Conservation (phyloP, 352 stramenopile species). For the Elongisporangium prolatum region DNA sequence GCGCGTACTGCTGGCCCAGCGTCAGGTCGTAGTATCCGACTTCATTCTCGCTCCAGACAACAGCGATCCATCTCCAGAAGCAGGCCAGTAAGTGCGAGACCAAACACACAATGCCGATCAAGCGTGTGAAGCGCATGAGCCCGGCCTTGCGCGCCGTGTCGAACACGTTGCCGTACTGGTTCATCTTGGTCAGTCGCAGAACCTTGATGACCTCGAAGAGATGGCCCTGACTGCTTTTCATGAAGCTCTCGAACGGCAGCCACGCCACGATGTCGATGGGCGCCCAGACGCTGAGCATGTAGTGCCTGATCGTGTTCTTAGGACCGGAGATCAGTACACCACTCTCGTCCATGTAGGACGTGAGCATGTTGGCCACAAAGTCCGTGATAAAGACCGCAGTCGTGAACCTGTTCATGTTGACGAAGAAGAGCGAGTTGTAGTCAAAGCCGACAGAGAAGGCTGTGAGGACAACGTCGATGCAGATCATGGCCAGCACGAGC, state of each 20-base stretch:
- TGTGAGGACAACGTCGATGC: constrained; percentile 48
- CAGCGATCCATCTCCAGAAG: constrained; percentile 57
- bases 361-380: constrained; percentile 50
- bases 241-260: constrained; percentile 58
- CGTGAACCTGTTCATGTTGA: constrained; percentile 26
- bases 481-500: constrained; percentile 48
- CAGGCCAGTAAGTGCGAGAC: constrained; percentile 52
- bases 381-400: constrained; percentile 48
- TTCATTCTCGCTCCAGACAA: constrained; percentile 39
- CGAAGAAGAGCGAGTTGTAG: constrained; percentile 18
- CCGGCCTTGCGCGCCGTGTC: constrained; percentile 65
- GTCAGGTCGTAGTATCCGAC: constrained; percentile 17
- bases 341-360: constrained; percentile 44
- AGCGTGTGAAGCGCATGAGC: constrained; percentile 43
- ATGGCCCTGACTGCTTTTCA: constrained; percentile 23
- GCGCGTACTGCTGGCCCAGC: constrained; percentile 32
- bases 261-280: constrained; percentile 62
- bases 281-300: constrained; percentile 49
- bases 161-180: constrained; percentile 41
- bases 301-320: constrained; percentile 32
- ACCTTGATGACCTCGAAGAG: constrained; percentile 64
- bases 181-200: constrained; percentile 67
- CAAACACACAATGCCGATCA: constrained; percentile 49
- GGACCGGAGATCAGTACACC: constrained; percentile 48
- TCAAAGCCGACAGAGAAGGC: constrained; percentile 49